Evolutionary conservation across 306 rosid genomes (phyloP).

Genomic region (Castanea crenata): DNA sequence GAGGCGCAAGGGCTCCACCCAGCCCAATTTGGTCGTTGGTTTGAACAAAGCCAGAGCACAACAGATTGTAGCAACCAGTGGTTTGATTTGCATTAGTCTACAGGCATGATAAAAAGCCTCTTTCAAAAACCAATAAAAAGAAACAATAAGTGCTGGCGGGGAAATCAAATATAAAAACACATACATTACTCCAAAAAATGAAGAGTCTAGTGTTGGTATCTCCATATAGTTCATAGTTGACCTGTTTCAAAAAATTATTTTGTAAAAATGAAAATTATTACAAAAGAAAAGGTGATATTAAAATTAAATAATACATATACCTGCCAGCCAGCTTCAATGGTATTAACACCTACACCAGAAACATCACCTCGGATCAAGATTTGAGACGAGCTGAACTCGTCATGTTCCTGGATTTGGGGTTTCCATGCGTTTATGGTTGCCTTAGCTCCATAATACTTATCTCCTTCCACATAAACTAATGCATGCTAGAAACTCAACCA

Average conservation of each 20-base stretch:
- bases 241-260: conserved; percentile 34
- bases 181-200: conserved; percentile 44
- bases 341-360: conserved; percentile 52
- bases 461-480: conserved; percentile 52
- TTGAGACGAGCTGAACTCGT: conserved; percentile 62
- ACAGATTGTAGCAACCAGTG: conserved; percentile 60
- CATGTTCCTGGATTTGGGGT: conserved; percentile 48
- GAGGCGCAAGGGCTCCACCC: conserved; percentile 50
- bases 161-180: conserved; percentile 29
- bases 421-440: conserved; percentile 65
- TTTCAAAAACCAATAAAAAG: neutral
- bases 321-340: conserved; percentile 73
- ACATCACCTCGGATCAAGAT: conserved; percentile 52
- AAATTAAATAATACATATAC: conserved; percentile 1
- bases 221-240: conserved; percentile 56
- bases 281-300: neutral
- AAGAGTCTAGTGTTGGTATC: conserved; percentile 57
- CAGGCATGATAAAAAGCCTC: neutral
- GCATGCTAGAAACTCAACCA: conserved; percentile 45
- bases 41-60: conserved; percentile 61
- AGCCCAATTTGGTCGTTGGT: conserved; percentile 46
- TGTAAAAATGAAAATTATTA: neutral
- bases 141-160: conserved; percentile 5
- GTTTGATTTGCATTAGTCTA: conserved; percentile 63
- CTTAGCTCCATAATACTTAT: conserved; percentile 49